These are phyloP conservation scores for Suillus luteus DNA, from an alignment of 768 basidiomycete species.

Conservation along the genomic window DNA sequence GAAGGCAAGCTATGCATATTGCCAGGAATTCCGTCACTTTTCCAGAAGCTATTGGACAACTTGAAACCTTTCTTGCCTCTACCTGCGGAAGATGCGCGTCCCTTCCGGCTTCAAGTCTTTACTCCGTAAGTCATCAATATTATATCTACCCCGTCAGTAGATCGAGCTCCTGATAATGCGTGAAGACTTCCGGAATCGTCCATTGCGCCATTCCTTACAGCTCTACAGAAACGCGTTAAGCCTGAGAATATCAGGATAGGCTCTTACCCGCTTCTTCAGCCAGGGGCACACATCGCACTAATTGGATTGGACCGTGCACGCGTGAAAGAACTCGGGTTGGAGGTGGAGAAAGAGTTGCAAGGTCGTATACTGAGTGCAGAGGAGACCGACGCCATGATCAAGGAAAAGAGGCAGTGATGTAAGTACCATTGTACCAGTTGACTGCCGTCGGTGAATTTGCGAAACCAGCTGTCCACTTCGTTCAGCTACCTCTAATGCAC, in stretches of 20 bases:
- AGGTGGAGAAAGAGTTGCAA: constrained; percentile 60
- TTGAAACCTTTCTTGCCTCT: constrained; percentile 76
- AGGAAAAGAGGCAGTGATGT: constrained; percentile 1
- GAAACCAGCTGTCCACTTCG: no score
- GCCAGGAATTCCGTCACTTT: constrained; percentile 87
- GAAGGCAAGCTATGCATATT: constrained; percentile 88
- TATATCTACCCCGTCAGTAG: no score
- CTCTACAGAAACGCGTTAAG: constrained; percentile 71
- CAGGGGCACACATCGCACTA: constrained; percentile 65
- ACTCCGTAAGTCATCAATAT: constrained; percentile 56
- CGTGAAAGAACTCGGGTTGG: constrained; percentile 57
- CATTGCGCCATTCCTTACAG: constrained; percentile 85
- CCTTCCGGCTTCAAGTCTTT: constrained; percentile 79
- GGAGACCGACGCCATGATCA: constrained; percentile 57
- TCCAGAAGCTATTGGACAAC: constrained; percentile 79
- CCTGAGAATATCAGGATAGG: constrained; percentile 83
- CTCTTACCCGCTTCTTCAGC: constrained; percentile 64
- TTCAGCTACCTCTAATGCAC: no score
- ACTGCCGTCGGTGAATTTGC: no score
- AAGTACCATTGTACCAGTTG: background rate
- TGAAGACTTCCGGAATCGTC: constrained; percentile 72
- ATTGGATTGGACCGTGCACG: constrained; percentile 50
- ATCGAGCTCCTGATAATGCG: background rate
- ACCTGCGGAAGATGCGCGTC: constrained; percentile 72
- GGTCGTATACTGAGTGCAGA: constrained; percentile 68